Base-by-base conservation (phyloP, 139 green algal species). In the Chlamydomonas sphaeroides region DNA sequence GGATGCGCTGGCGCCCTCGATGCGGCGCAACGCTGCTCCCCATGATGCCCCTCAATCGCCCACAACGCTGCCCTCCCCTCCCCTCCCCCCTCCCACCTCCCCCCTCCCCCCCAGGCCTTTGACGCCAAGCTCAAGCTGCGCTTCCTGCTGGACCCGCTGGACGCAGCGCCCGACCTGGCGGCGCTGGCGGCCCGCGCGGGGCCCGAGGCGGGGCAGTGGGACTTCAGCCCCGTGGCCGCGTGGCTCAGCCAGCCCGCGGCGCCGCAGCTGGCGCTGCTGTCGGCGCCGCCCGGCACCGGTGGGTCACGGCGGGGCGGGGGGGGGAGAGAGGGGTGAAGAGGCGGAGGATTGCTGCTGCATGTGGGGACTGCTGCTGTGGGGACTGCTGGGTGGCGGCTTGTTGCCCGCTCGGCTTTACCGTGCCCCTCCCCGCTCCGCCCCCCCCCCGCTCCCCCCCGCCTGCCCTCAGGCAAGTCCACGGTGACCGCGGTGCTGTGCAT, bases 41-140 rank as follows among this genome's bases (percentile, higher is more conserved):
- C n/a, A n/a, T n/a, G n/a, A n/a, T n/a, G n/a, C n/a, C n/a, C n/a
- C n/a, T n/a, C n/a, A n/a, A n/a, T n/a, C n/a, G n/a, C n/a, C n/a
- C n/a, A n/a, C n/a, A n/a, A 62, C 53, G 45, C 45, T 53, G 45
- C 45, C 45, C 11, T 53, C 23, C 23, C 53, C 6, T 11, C 53
- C 53, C 53, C 23, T 62, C 10, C 20, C 20, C 53, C 53, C 23
- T 62, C n/a, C 49, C 25, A 62, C 56, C 56, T 32, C 71, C 51
- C 53, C 53, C 25, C 56, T 5, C 57, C 32, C 21, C 41, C 26
- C 25, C 45, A 83, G 62, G 76, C 76, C 62, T 83, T 83, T 63
- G 66, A 73, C 63, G 23, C 76, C 76, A 73, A 83, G 76, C 76
- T 83, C 42, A 83, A 83, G 76, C 76, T 83, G 56, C 76, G 63